These are phyloP conservation scores for Dictyostelium purpureum DNA, from an alignment of 78 protist species.

Conservation along the genomic window DNA sequence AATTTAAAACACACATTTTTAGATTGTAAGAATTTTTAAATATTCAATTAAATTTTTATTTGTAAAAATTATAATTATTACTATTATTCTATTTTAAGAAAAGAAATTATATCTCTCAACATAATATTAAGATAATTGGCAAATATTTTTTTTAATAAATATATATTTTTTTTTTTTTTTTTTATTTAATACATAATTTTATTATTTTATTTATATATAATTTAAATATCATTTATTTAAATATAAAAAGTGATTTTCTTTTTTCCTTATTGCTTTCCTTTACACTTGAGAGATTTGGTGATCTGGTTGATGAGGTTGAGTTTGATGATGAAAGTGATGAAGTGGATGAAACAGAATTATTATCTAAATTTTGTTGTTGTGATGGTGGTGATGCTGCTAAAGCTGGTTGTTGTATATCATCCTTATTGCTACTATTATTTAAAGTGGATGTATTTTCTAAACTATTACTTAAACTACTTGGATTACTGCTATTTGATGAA, in stretches of 20 bases:
- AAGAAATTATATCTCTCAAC: too few species aligned
- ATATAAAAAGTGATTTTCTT: slow-evolving; percentile 12
- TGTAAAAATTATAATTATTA: too few species aligned
- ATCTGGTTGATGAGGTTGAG: neutral
- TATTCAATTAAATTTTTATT: too few species aligned
- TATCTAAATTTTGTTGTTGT: neutral
- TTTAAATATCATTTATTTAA: too few species aligned
- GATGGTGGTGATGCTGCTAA: neutral
- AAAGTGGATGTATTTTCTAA: neutral
- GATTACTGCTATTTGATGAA: neutral
- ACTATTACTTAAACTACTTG: slow-evolving; percentile 16
- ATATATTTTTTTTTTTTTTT: too few species aligned
- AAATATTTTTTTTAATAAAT: too few species aligned
- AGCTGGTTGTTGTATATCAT: neutral
- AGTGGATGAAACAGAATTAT: neutral
- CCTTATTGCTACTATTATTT: neutral
- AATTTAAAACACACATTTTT: too few species aligned
- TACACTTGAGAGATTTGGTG: neutral
- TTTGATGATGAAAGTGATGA: slow-evolving; percentile 4
- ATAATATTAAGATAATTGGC: too few species aligned
- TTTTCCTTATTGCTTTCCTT: neutral
- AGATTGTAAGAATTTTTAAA: too few species aligned
- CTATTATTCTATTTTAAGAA: too few species aligned
- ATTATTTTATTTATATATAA: too few species aligned
- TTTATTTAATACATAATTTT: too few species aligned